phyloP scores from a whole-genome alignment of 2,329 filamentous ascomycete species.

The Talaromyces funiculosus region DNA sequence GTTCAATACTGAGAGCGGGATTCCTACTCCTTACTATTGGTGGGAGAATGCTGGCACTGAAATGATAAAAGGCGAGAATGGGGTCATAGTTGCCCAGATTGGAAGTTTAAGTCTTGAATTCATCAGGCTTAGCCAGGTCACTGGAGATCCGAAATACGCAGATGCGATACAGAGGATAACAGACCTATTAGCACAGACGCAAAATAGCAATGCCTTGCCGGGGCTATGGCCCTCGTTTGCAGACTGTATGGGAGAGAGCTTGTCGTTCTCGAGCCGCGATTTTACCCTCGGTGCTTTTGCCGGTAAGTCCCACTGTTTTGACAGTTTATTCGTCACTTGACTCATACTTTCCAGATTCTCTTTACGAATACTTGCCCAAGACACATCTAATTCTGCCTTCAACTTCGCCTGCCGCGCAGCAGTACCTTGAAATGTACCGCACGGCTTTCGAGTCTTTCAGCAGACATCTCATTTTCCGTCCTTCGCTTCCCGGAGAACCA shows the following conservation, averaged over 20 bases:
- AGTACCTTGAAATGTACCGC: slow-evolving; percentile 49
- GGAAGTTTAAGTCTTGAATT: slow-evolving; percentile 39
- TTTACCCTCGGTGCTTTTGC: slow-evolving; percentile 10
- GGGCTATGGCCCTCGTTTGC: slow-evolving; percentile 30
- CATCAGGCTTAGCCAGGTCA: slow-evolving; percentile 36
- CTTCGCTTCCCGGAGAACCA: slow-evolving; percentile 34
- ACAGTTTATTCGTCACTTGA: not conserved
- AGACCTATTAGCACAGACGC: slow-evolving; percentile 27
- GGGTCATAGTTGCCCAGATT: slow-evolving; percentile 29
- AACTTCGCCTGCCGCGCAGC: not conserved
- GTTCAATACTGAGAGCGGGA: slow-evolving; percentile 85
- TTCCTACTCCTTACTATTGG: slow-evolving; percentile 58
- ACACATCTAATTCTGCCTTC: slow-evolving; percentile 37
- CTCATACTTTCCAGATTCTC: slow-evolving; percentile 33
- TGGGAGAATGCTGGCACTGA: slow-evolving; percentile 23
- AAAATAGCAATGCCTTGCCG: slow-evolving; percentile 31
- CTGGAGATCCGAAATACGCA: slow-evolving; percentile 33
- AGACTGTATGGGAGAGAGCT: not conserved
- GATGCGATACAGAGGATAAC: slow-evolving; percentile 34
- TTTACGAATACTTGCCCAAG: slow-evolving; percentile 56
- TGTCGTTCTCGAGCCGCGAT: slow-evolving; percentile 8
- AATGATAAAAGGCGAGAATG: slow-evolving; percentile 21
- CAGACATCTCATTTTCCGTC: not conserved
- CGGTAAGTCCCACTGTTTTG: not conserved
- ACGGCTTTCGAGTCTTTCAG: slow-evolving; percentile 18